Evolutionary conservation across 441 rosid genomes (phyloP).

Genomic region (Gossypium gossypioides): DNA sequence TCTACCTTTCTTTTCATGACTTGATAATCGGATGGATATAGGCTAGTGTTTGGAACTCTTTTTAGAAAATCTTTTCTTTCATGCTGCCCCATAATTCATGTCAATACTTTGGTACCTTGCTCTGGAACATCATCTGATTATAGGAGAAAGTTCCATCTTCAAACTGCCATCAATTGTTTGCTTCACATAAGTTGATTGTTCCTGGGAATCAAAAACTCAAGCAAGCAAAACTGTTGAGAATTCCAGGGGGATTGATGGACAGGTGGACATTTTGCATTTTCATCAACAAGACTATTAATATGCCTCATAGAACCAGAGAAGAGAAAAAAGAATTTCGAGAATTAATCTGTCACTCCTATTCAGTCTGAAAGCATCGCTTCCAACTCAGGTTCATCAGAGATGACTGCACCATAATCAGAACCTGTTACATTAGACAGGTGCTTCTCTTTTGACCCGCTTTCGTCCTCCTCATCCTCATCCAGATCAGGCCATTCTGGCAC

Average conservation of each 20-base stretch:
- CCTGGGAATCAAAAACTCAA: slow-evolving; percentile 1
- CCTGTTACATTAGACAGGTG: slow-evolving; percentile 34
- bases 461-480: slow-evolving; percentile 41
- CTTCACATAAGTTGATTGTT: background rate
- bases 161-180: background rate
- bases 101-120: background rate
- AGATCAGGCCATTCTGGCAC: slow-evolving; percentile 44
- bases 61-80: no score
- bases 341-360: slow-evolving; percentile 2
- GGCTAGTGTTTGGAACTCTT: background rate
- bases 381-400: slow-evolving; percentile 60
- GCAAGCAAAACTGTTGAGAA: background rate
- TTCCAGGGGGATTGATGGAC: background rate
- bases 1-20: background rate
- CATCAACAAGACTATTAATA: background rate
- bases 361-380: slow-evolving; percentile 79
- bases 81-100: background rate
- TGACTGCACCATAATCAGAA: slow-evolving; percentile 49
- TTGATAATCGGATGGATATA: background rate
- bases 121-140: background rate
- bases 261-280: background rate
- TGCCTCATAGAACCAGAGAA: background rate
- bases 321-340: background rate
- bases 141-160: background rate
- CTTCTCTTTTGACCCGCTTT: slow-evolving; percentile 32